Percentiles rank a stretch among this genome's conserved stretches.
phyloP scores from a whole-genome alignment of 306 rosid genomes.

The Comarum palustre region DNA sequence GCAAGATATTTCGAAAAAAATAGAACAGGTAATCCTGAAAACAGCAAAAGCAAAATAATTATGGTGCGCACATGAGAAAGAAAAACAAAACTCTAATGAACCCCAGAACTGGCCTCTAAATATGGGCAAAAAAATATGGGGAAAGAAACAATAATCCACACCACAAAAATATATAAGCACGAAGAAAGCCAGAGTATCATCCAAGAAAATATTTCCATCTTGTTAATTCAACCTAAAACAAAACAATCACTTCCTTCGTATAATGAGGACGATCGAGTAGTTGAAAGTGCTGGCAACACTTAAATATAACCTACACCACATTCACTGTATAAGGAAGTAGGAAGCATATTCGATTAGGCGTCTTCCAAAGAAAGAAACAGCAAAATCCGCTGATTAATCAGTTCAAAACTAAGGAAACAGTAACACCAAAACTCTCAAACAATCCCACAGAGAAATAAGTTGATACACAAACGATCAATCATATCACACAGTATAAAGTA shows the following conservation, averaged over 20 bases:
- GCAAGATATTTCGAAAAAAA: conserved; percentile 18
- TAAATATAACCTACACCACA: conserved; percentile 18
- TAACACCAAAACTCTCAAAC: background rate
- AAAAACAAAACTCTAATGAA: background rate
- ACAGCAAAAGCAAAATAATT: conserved; percentile 15
- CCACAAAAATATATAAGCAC: conserved; percentile 16
- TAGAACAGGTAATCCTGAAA: conserved; percentile 48
- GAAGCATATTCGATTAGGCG: background rate
- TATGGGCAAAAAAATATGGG: background rate
- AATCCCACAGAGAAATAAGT: conserved; percentile 1
- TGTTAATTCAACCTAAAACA: conserved; percentile 14
- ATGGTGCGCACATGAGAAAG: conserved; percentile 3
- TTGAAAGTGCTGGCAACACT: conserved; percentile 6
- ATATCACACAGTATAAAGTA: too few relatives aligned
- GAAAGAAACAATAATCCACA: background rate
- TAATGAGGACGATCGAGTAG: background rate
- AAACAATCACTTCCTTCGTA: conserved; percentile 6
- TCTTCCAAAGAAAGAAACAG: background rate
- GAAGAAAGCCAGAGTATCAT: conserved; percentile 16
- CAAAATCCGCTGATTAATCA: conserved; percentile 15
- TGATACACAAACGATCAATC: too few relatives aligned
- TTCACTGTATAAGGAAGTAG: background rate
- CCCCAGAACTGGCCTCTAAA: conserved; percentile 1
- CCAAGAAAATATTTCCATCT: conserved; percentile 13
- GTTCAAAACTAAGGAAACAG: conserved; percentile 3